Evolutionary conservation across 2,329 filamentous ascomycete genomes (phyloP).

Genomic region (Pseudogymnoascus sp.): DNA sequence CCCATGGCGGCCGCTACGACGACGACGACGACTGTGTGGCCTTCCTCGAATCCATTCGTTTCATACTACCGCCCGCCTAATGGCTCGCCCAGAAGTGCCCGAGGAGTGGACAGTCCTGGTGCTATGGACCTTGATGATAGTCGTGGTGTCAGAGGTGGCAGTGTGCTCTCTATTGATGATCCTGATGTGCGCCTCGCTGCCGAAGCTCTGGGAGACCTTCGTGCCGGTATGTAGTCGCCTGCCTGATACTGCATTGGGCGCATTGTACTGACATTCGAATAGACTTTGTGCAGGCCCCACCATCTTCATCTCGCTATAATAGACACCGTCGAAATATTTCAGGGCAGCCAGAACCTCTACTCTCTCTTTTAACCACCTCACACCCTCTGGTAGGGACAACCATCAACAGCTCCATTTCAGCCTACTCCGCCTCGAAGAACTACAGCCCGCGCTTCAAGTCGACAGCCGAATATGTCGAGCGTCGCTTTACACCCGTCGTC

Average conservation of each 20-base stretch:
- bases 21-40: background rate
- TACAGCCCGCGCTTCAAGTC: conserved; percentile 83
- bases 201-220: conserved; percentile 65
- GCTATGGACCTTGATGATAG: conserved; percentile 27
- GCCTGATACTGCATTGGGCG: background rate
- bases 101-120: conserved; percentile 19
- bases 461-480: conserved; percentile 85
- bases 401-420: conserved; percentile 74
- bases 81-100: background rate
- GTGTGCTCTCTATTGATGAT: conserved; percentile 44
- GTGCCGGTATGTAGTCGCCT: conserved; percentile 49
- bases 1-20: background rate
- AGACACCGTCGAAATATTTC: conserved; percentile 10
- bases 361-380: conserved; percentile 78
- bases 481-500: conserved; percentile 75
- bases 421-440: conserved; percentile 80
- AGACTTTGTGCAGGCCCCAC: conserved; percentile 61
- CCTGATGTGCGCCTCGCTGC: conserved; percentile 62
- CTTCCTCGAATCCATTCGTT: background rate
- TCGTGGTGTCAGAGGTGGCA: conserved; percentile 23
- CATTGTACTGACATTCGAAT: conserved; percentile 16
- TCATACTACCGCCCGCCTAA: background rate
- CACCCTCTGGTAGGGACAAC: conserved; percentile 80
- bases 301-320: conserved; percentile 19
- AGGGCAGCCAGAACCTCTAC: conserved; percentile 61